These are phyloP conservation scores for Lactifluus hygrophoroides DNA, from an alignment of 768 basidiomycete genomes.

Conservation along the genomic window DNA sequence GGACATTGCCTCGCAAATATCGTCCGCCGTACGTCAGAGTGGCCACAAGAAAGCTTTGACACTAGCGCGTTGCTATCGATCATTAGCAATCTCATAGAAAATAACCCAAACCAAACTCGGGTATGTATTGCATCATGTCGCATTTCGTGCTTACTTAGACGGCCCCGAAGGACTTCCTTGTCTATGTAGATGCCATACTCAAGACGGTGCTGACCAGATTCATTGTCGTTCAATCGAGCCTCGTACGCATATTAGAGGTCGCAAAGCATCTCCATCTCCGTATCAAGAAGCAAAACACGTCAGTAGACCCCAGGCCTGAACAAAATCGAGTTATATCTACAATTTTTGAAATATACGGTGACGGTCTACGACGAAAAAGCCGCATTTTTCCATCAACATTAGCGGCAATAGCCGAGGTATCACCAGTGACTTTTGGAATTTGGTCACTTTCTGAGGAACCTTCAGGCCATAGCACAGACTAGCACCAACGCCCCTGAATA, in stretches of 20 bases:
- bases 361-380: conserved; percentile 46
- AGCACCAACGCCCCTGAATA: conserved; percentile 21
- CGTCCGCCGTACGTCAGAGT: conserved; percentile 52
- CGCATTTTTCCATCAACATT: conserved; percentile 42
- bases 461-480: conserved; percentile 27
- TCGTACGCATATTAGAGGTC: conserved; percentile 42
- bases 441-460: background rate
- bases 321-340: conserved; percentile 14
- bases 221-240: conserved; percentile 33
- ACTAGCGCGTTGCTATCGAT: conserved; percentile 49
- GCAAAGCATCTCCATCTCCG: conserved; percentile 35
- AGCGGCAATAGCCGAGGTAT: conserved; percentile 46
- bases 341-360: conserved; percentile 40
- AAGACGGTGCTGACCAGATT: conserved; percentile 45
- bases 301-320: conserved; percentile 2
- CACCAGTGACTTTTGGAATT: background rate
- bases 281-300: conserved; percentile 9
- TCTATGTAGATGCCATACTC: conserved; percentile 51
- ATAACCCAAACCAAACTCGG: conserved; percentile 49
- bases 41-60: conserved; percentile 39
- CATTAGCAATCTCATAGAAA: conserved; percentile 43
- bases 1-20: conserved; percentile 46
- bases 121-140: conserved; percentile 28
- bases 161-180: conserved; percentile 44
- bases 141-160: background rate